These are phyloP conservation scores for Geosmithia flava DNA, from an alignment of 2,329 filamentous ascomycete species.

Conservation along the genomic window DNA sequence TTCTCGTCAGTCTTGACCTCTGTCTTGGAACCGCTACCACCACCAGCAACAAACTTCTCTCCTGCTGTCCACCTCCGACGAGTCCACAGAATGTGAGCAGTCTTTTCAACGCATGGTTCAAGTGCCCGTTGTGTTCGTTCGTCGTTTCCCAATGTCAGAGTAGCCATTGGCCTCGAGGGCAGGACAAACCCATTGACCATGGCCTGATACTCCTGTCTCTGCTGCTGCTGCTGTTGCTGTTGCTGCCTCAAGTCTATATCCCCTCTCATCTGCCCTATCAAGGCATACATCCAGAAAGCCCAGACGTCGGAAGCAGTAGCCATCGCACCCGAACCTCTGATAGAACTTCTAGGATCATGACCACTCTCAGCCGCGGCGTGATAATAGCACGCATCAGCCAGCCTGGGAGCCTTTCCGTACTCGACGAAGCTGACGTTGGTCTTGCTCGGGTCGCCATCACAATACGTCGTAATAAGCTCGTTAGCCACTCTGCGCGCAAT, in stretches of 20 bases:
- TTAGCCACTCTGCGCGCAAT: too few species aligned
- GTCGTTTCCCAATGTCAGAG: constrained; percentile 23
- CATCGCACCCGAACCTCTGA: neutral
- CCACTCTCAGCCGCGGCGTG: constrained; percentile 9
- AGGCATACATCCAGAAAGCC: constrained; percentile 27
- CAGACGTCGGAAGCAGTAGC: constrained; percentile 23
- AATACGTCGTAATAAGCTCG: too few species aligned
- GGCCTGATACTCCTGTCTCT: constrained; percentile 9
- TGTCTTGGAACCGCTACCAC: too few species aligned
- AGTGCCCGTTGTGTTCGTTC: constrained; percentile 9
- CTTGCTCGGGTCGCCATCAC: constrained; percentile 18
- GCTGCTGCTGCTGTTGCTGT: too few species aligned
- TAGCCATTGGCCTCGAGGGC: constrained; percentile 23
- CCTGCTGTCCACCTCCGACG: too few species aligned
- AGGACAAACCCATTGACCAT: constrained; percentile 22
- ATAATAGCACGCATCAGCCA: constrained; percentile 21
- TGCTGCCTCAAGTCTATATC: constrained; percentile 18
- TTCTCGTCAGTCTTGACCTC: neutral
- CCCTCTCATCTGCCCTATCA: constrained; percentile 22
- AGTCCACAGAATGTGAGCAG: too few species aligned
- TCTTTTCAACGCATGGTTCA: too few species aligned
- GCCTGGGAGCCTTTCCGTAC: constrained; percentile 14
- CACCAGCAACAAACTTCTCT: too few species aligned
- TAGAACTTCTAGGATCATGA: neutral
- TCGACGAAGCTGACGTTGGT: constrained; percentile 17